A percentile compares a stretch with the other conserved stretches of the same genome.
Conservation (phyloP, 2,329 filamentous ascomycete genomes). For the Davidsoniella eucalypti region DNA sequence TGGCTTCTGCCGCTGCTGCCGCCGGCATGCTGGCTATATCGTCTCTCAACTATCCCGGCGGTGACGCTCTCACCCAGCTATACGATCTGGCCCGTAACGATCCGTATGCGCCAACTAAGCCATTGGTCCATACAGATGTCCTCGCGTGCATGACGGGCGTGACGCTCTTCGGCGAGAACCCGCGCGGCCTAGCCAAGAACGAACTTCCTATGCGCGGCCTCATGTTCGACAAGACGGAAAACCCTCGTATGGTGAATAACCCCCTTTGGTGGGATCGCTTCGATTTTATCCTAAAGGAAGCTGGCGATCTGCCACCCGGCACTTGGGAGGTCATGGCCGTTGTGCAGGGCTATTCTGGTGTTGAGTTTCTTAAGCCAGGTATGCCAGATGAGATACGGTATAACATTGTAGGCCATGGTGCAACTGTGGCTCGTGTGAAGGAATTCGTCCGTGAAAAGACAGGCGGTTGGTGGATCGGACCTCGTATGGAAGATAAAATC, state of each 20-base stretch:
- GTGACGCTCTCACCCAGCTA: constrained; percentile 50
- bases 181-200: constrained; percentile 19
- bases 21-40: constrained; percentile 58
- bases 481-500: constrained; percentile 40
- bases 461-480: constrained; percentile 49
- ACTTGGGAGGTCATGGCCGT: constrained; percentile 40
- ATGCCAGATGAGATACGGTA: constrained; percentile 15
- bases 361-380: constrained; percentile 39
- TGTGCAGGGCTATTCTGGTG: constrained; percentile 40
- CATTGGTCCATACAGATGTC: constrained; percentile 39
- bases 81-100: constrained; percentile 22
- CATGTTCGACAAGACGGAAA: constrained; percentile 48
- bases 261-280: constrained; percentile 45
- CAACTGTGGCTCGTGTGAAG: constrained; percentile 23
- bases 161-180: constrained; percentile 45
- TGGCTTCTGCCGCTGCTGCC: constrained; percentile 43
- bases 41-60: constrained; percentile 85
- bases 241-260: constrained; percentile 25
- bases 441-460: constrained; percentile 28
- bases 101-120: constrained; percentile 21
- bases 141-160: constrained; percentile 55
- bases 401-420: constrained; percentile 30
- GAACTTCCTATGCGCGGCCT: constrained; percentile 15
- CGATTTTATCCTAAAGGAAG: constrained; percentile 45
- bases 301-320: constrained; percentile 30